Percentiles rank a stretch among this genome's conserved stretches.
Conservation (phyloP, 2,329 filamentous ascomycete species). For the Beauveria sp. region DNA sequence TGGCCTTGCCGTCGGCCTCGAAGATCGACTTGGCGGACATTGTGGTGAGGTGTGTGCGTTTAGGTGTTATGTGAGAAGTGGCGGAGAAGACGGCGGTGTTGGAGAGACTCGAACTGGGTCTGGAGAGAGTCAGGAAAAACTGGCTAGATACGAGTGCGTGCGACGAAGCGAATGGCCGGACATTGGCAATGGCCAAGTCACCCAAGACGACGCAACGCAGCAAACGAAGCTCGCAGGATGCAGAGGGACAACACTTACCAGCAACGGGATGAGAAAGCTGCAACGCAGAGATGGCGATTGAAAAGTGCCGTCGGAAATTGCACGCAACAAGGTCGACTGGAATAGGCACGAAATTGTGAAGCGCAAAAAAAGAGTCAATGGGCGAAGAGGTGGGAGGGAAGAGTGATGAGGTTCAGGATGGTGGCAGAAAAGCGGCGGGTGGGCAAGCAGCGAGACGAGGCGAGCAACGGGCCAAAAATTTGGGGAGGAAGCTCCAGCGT, state of each 20-base stretch:
- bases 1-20: slow-evolving; percentile 99
- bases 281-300: neutral
- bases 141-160: neutral
- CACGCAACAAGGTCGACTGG: neutral
- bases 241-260: neutral
- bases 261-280: neutral
- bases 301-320: neutral
- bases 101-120: neutral
- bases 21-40: slow-evolving; percentile 79
- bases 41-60: slow-evolving; percentile 21
- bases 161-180: neutral
- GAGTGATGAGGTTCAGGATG: slow-evolving; percentile 7
- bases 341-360: neutral
- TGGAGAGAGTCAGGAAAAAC: slow-evolving; percentile 8
- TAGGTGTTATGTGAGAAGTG: slow-evolving; percentile 17
- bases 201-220: neutral
- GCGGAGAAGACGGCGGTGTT: neutral
- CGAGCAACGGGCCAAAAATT: neutral
- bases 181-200: neutral
- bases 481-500: slow-evolving; percentile 2
- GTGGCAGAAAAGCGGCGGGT: slow-evolving; percentile 7
- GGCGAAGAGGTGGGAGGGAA: slow-evolving; percentile 8
- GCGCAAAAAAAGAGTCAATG: slow-evolving; percentile 5
- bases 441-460: neutral
- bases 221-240: neutral